Evolutionary conservation across 140 eudicot genomes (phyloP), one percentile per base, ranked within the genome.

Genomic region (Cichorium intybus): DNA sequence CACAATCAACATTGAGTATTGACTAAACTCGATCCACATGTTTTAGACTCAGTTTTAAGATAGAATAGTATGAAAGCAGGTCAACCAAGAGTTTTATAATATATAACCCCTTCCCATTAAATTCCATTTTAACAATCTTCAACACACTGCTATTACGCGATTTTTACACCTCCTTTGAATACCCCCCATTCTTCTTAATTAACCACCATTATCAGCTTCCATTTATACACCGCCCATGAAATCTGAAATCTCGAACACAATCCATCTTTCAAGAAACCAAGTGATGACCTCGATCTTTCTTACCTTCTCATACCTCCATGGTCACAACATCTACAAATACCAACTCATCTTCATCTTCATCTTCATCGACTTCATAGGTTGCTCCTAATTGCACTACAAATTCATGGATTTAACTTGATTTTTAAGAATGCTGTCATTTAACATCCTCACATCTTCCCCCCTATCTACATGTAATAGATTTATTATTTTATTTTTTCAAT

Each of bases 121-220:
- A 27, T 27, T 1, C 4, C 4, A 15, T 15, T n/a, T 10, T 16
- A 55, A 6, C 14, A 60, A 71, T 48, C 51, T 48, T 48, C 69
- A 48, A 70, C 69, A 71, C 78, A 73, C 78, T 73, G 78, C 33
- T 64, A 73, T 3, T 18, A 73, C 78, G 70, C 78, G 72, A 73
- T 24, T 47, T 28, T 45, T 56, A 73, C 78, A 56, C 67, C 14
- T 23, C 9, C 53, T 73, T 46, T 56, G 43, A 56, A 27, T 43
- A 24, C 20, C 28, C 56, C 24, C 4, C 3, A 50, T 53, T 20
- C 50, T 53, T 24, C 60, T 54, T 11, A 14, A n/a, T 10, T 29
- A 7, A 10, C 46, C 43, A 20, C 5, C 39, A 43, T 20, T 1
- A 4, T 43, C 23, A 37, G 22, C 10, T 24, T 17, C 17, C 4